Conservation (phyloP, 2,329 filamentous ascomycete species). For the Beauveria sp. region DNA sequence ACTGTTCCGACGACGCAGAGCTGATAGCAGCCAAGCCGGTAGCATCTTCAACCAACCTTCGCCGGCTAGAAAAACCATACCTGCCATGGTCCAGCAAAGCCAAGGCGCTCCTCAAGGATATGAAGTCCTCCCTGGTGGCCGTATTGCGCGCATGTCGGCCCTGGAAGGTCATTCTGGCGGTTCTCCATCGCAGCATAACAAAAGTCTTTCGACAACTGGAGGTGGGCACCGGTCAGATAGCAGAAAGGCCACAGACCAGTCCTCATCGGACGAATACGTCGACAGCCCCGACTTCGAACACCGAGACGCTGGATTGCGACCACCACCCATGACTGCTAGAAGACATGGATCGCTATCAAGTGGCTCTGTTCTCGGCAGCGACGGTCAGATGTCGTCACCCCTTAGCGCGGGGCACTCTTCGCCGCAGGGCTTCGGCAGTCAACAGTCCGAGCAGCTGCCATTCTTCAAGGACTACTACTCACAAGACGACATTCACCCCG, state of each 20-base stretch:
- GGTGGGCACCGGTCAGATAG: slow-evolving; percentile 30
- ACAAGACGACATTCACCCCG: slow-evolving; percentile 87
- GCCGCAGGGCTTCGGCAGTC: slow-evolving; percentile 72
- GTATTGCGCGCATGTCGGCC: slow-evolving; percentile 93
- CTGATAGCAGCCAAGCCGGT: slow-evolving; percentile 51
- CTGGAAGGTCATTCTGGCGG: slow-evolving; percentile 67
- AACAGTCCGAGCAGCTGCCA: slow-evolving; percentile 88
- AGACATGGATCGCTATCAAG: slow-evolving; percentile 87
- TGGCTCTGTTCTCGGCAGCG: slow-evolving; percentile 63
- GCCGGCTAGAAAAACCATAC: slow-evolving; percentile 49
- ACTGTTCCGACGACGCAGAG: slow-evolving; percentile 36
- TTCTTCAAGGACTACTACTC: slow-evolving; percentile 99
- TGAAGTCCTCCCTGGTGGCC: slow-evolving; percentile 73
- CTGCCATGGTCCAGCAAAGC: slow-evolving; percentile 28
- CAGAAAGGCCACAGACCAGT: slow-evolving; percentile 45
- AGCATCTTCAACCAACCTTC: slow-evolving; percentile 88
- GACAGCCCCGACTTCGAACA: slow-evolving; percentile 64
- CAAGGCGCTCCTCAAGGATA: slow-evolving; percentile 45
- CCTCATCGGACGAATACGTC: slow-evolving; percentile 65
- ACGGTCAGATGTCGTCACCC: slow-evolving; percentile 71
- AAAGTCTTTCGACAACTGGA: slow-evolving; percentile 22
- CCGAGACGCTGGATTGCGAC: slow-evolving; percentile 47
- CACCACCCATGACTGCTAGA: slow-evolving; percentile 52
- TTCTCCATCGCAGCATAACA: slow-evolving; percentile 47
- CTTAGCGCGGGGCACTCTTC: slow-evolving; percentile 72